phyloP scores from a whole-genome alignment of 495 filamentous ascomycete genomes.

The Hyaloscypha finlandica region DNA sequence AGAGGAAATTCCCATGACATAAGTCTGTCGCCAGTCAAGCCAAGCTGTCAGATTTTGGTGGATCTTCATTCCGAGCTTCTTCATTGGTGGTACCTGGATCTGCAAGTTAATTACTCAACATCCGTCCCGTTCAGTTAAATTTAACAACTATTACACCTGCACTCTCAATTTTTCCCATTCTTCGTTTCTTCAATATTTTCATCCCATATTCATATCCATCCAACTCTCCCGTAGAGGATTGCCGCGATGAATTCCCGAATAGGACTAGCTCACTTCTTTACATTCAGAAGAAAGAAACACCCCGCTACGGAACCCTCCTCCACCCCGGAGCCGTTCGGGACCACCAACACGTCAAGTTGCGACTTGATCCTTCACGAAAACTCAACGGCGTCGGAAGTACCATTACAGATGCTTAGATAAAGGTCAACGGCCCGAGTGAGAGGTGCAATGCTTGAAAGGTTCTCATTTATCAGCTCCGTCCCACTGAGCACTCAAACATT shows the following conservation, averaged over 20 bases:
- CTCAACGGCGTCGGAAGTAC: background rate
- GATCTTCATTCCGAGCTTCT: too few species aligned
- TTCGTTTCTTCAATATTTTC: too few species aligned
- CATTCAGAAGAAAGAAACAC: background rate
- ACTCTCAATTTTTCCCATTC: too few species aligned
- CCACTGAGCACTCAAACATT: background rate
- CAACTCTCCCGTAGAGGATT: background rate
- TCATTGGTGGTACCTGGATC: too few species aligned
- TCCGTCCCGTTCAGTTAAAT: too few species aligned
- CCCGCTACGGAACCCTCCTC: background rate
- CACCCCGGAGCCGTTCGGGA: background rate
- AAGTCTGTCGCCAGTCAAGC: too few species aligned
- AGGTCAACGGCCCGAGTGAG: background rate
- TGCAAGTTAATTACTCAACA: too few species aligned
- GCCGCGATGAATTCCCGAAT: background rate
- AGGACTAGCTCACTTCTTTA: background rate
- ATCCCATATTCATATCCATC: background rate
- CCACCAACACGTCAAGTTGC: background rate
- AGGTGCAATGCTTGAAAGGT: background rate
- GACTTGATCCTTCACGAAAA: background rate
- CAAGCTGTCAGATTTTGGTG: too few species aligned
- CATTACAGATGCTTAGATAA: background rate
- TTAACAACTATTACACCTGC: too few species aligned
- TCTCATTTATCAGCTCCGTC: background rate
- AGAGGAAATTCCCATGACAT: too few species aligned